Conservation (phyloP, 371 early-diverging fungal species). For the Actinomortierella wolfii region DNA sequence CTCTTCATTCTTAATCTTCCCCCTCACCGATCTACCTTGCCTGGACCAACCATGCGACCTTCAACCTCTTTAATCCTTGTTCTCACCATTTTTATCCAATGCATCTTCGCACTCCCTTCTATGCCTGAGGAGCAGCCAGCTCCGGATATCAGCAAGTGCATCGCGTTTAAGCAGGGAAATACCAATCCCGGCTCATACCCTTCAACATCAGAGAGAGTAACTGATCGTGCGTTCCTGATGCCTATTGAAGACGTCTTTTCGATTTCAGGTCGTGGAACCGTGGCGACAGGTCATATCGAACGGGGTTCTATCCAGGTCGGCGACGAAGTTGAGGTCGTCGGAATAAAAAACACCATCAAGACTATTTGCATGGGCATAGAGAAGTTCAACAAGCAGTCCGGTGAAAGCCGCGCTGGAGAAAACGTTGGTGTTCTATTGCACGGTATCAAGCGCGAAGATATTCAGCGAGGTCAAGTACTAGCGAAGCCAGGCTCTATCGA, state of each 20-base stretch:
- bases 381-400: not conserved
- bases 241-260: not conserved
- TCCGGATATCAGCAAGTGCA: too few species aligned
- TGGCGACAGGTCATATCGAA: constrained; percentile 4
- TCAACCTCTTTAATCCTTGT: too few species aligned
- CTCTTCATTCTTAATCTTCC: too few species aligned
- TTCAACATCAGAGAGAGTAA: too few species aligned
- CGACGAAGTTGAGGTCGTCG: constrained; percentile 5
- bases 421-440: constrained; percentile 3
- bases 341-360: not conserved
- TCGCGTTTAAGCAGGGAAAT: too few species aligned
- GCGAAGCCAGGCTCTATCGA: constrained; percentile 9
- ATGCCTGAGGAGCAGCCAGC: too few species aligned
- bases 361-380: constrained; percentile 1
- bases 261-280: constrained; percentile 6
- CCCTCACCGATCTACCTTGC: too few species aligned
- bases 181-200: too few species aligned
- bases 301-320: not conserved
- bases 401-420: not conserved
- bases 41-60: too few species aligned
- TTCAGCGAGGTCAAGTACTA: constrained; percentile 7
- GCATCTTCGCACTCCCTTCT: too few species aligned
- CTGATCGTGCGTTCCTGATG: constrained; percentile 6
- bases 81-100: too few species aligned
- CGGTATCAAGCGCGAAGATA: constrained; percentile 3